Evolutionary conservation across 164 flowering plant species (phyloP), one percentile per base, ranked within the genome.

Genomic region (Brasenia schreberi): DNA sequence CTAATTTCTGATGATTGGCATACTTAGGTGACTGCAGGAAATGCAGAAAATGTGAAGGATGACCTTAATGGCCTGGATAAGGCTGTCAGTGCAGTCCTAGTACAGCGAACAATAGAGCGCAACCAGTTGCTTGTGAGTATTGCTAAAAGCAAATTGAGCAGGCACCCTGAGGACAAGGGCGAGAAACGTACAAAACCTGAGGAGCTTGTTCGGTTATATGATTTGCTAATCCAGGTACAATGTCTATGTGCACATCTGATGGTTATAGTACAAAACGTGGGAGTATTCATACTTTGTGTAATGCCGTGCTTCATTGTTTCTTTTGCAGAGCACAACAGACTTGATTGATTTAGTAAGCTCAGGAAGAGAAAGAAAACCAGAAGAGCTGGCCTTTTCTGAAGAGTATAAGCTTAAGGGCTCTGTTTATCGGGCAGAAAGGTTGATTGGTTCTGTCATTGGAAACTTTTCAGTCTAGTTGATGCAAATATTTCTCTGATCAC

Each of bases 21-120:
- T 67, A 63, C 73, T 72, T 80, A 95, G 99, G 87, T 73, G 64
- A 85, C 82, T 77, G 90, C 97, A 66, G 96, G 97, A 58, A 85
- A 82, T 81, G 74, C 93, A 66, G 99, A 86, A 81, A 87, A 76
- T 73, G 85, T 88, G 67, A 95, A 90, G 72, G 97, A 95, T 77
- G 92, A 95, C 62, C 72, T 95, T 63, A 85, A 83, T 77, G 97
- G 99, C 66, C 96, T 95, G 69, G 97, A 95, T 70, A 95, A 95
- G 76, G 99, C 99, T 81, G 90, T 90, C 62, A 83, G 89, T 78
- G 92, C 97, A 72, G 79, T 92, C 62, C 62, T 92, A 56, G 96
- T 88, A 52, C 86, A 88, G 72, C 81, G 94, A 42, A 91, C 91
- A 23, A 86, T 92, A 73, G 99, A 95, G 75, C 83, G 99, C 42